These are phyloP conservation scores for Amanita fuliginea DNA, from an alignment of 768 basidiomycete species.

Conservation along the genomic window DNA sequence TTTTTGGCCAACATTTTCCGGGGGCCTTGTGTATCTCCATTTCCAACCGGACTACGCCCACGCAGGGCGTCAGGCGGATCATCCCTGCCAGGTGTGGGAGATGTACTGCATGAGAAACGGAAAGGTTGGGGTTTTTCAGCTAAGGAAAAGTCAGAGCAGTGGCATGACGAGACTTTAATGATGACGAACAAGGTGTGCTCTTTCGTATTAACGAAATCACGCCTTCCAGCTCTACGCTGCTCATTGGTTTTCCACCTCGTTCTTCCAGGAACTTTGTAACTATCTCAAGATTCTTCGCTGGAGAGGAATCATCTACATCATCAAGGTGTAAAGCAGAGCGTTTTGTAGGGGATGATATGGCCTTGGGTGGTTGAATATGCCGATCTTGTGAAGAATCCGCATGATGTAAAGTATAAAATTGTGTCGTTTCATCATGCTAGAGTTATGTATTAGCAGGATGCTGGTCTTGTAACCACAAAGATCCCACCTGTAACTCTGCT, in stretches of 20 bases:
- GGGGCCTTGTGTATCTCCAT: slow-evolving; percentile 21
- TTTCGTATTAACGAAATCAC: slow-evolving; percentile 44
- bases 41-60: slow-evolving; percentile 11
- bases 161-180: not conserved
- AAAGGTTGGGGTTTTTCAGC: slow-evolving; percentile 41
- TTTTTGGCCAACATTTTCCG: slow-evolving; percentile 52
- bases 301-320: slow-evolving; percentile 17
- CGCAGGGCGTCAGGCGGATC: slow-evolving; percentile 19
- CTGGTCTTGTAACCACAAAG: not conserved
- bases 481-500: not conserved
- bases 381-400: slow-evolving; percentile 3
- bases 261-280: slow-evolving; percentile 37
- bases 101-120: slow-evolving; percentile 45
- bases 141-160: slow-evolving; percentile 8
- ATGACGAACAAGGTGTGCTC: slow-evolving; percentile 32
- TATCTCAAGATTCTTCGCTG: slow-evolving; percentile 34
- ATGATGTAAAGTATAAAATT: not conserved
- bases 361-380: slow-evolving; percentile 3
- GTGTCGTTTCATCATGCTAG: not conserved
- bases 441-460: not conserved
- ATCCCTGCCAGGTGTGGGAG: slow-evolving; percentile 26
- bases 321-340: slow-evolving; percentile 5
- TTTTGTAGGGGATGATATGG: not conserved
- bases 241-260: slow-evolving; percentile 36
- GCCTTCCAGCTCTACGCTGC: slow-evolving; percentile 40